These are phyloP conservation scores for Aethionema arabicum DNA, from an alignment of 345 rosid genomes.

Conservation along the genomic window DNA sequence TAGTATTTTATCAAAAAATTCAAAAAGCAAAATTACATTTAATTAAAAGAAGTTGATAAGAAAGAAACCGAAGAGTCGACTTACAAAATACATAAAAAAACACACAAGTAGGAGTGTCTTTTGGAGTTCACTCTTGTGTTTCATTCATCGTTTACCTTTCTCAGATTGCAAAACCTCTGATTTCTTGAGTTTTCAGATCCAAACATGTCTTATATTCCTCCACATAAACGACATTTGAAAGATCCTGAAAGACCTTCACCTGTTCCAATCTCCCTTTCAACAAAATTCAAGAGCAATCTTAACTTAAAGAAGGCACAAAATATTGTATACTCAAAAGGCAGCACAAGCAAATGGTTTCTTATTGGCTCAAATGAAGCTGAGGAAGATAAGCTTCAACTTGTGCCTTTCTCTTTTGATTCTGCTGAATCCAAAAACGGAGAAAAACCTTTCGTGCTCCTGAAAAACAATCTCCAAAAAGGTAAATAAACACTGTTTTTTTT, in stretches of 20 bases:
- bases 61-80: constrained; percentile 10
- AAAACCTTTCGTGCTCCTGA: constrained; percentile 42
- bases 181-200: constrained; percentile 17
- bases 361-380: constrained; percentile 45
- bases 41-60: too few relatives aligned
- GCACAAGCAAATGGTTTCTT: constrained; percentile 48
- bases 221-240: constrained; percentile 54
- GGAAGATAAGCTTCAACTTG: constrained; percentile 34
- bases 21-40: too few relatives aligned
- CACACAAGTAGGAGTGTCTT: constrained; percentile 16
- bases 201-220: constrained; percentile 64
- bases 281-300: constrained; percentile 36
- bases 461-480: constrained; percentile 22
- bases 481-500: neutral
- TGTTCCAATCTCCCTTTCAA: constrained; percentile 35
- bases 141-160: neutral
- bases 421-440: constrained; percentile 32
- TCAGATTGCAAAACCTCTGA: neutral
- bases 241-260: constrained; percentile 35
- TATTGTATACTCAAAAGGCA: constrained; percentile 38
- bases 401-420: constrained; percentile 39
- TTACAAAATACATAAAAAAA: neutral
- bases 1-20: too few relatives aligned
- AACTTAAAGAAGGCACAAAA: constrained; percentile 26
- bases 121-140: neutral